Percentiles rank a stretch among this genome's conserved stretches.
phyloP scores from a whole-genome alignment of 495 filamentous ascomycete genomes.

The Cercophora newfieldiana region DNA sequence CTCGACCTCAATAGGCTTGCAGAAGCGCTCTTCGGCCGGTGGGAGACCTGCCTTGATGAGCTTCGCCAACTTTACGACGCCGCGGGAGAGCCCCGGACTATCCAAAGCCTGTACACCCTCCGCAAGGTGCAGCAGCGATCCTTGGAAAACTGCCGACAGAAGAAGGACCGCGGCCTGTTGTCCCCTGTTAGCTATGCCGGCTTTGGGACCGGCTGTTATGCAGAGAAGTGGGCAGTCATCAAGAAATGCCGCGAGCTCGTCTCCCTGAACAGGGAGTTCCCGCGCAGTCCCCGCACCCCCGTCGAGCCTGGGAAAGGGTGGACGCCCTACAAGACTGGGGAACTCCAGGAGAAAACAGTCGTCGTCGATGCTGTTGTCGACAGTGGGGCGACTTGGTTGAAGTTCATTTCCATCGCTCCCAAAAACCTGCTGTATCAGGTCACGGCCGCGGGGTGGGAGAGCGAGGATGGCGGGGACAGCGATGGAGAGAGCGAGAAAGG shows the following conservation, averaged over 20 bases:
- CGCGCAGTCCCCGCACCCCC: slow-evolving; percentile 26
- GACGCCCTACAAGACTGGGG: slow-evolving; percentile 30
- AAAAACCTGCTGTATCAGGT: slow-evolving; percentile 34
- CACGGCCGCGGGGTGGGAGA: slow-evolving; percentile 33
- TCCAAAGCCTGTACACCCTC: slow-evolving; percentile 26
- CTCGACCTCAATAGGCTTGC: too few relatives aligned
- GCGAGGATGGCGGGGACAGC: slow-evolving; percentile 20
- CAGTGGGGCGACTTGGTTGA: slow-evolving; percentile 36
- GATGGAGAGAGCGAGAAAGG: slow-evolving; percentile 7
- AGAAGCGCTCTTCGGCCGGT: slow-evolving; percentile 25
- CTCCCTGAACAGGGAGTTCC: slow-evolving; percentile 36
- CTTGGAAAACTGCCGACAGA: slow-evolving; percentile 29
- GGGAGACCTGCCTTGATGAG: slow-evolving; percentile 30
- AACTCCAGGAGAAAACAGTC: slow-evolving; percentile 30
- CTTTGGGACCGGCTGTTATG: slow-evolving; percentile 34
- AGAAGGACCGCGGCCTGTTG: slow-evolving; percentile 15
- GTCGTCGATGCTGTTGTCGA: slow-evolving; percentile 34
- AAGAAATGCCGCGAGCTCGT: slow-evolving; percentile 35
- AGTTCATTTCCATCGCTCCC: slow-evolving; percentile 32
- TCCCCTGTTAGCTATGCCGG: slow-evolving; percentile 31
- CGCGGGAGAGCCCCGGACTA: slow-evolving; percentile 19
- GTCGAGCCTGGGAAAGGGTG: slow-evolving; percentile 24
- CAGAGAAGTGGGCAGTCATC: slow-evolving; percentile 31
- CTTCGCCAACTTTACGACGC: slow-evolving; percentile 25
- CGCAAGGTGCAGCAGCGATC: slow-evolving; percentile 34